phyloP scores from a whole-genome alignment of 805 yeast genomes.

The Myxozyma geophila region DNA sequence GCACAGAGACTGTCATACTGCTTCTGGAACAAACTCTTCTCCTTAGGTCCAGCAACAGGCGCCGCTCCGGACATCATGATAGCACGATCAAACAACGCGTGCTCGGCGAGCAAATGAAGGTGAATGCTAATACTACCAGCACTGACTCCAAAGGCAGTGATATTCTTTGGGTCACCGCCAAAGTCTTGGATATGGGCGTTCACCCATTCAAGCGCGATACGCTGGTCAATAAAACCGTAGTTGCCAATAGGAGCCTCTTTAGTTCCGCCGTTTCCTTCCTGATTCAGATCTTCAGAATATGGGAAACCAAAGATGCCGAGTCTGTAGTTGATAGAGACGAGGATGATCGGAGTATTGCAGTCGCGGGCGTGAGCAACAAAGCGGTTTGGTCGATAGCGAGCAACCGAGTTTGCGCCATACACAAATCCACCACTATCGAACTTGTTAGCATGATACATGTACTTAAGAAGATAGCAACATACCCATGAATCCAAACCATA shows the following conservation, averaged over 20 bases:
- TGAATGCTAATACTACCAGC: slow-evolving; percentile 43
- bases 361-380: neutral
- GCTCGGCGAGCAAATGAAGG: neutral
- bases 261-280: slow-evolving; percentile 38
- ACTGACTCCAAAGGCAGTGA: slow-evolving; percentile 47
- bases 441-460: neutral
- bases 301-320: neutral
- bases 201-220: slow-evolving; percentile 47
- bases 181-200: slow-evolving; percentile 44
- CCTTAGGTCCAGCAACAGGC: too few species aligned
- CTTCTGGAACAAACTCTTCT: neutral
- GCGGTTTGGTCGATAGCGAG: neutral
- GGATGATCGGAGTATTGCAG: neutral
- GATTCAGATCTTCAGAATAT: neutral
- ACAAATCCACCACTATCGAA: neutral
- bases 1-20: neutral
- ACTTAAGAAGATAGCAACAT: neutral
- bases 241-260: slow-evolving; percentile 41
- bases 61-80: neutral
- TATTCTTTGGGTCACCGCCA: slow-evolving; percentile 47
- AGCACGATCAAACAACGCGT: neutral
- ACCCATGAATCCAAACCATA: slow-evolving; percentile 3
- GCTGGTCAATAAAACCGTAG: slow-evolving; percentile 47
- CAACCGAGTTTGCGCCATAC: neutral
- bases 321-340: slow-evolving; percentile 2